Evolutionary conservation across 2,329 filamentous ascomycete genomes (phyloP).

Genomic region (Ophiocordyceps camponoti-floridani): DNA sequence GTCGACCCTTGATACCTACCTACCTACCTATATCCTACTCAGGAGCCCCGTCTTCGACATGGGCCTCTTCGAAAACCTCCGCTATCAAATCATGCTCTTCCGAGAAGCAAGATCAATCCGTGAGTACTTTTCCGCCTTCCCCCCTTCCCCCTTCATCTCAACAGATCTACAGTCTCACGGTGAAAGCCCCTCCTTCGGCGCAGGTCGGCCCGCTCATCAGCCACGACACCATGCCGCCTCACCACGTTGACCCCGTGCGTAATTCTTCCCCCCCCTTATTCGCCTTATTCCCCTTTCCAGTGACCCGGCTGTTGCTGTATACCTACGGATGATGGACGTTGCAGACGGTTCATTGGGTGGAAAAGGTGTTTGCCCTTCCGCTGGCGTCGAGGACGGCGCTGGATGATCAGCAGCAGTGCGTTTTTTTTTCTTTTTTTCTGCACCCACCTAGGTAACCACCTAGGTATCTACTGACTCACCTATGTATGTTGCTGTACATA

Average conservation of each 20-base stretch:
- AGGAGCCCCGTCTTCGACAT: conserved; percentile 34
- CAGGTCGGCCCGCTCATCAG: conserved; percentile 16
- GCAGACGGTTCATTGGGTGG: conserved; percentile 39
- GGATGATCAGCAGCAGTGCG: no score
- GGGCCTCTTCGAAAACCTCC: conserved; percentile 31
- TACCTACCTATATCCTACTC: no score
- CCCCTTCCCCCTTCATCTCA: no score
- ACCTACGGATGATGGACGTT: no score
- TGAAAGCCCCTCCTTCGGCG: conserved; percentile 12
- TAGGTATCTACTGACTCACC: no score
- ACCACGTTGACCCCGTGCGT: conserved; percentile 8
- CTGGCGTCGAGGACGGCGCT: conserved; percentile 28
- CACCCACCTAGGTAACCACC: no score
- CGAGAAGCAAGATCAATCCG: conserved; percentile 34
- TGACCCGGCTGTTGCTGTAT: no score
- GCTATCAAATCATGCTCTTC: conserved; percentile 29
- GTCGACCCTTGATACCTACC: neutral
- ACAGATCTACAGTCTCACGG: no score
- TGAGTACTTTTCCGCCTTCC: conserved; percentile 11
- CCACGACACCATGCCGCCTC: conserved; percentile 11
- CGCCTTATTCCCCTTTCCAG: neutral
- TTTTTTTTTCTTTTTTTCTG: no score
- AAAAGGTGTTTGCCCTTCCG: conserved; percentile 38
- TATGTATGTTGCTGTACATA: no score
- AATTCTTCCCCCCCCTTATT: neutral